Evolutionary conservation across 2,329 filamentous ascomycete genomes (phyloP), one percentile per base, ranked within the genome.

Genomic region (Aspergillus terreus): DNA sequence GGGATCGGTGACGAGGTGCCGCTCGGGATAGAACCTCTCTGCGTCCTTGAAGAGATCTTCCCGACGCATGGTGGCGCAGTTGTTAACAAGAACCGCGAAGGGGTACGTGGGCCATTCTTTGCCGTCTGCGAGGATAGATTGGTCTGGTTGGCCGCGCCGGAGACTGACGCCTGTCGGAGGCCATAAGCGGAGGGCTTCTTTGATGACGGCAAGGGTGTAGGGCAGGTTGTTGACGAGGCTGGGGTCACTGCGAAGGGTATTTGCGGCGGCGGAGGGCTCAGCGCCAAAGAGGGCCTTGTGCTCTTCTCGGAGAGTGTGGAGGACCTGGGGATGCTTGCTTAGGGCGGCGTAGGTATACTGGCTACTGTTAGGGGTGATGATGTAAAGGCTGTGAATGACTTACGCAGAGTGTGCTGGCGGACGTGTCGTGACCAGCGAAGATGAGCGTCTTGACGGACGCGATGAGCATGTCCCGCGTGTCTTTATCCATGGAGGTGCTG

Each of bases 101-200:
- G 45, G 54, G 44, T 52, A 55, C 7, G 42, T 51, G 2, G 60
- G 59, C 35, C 52, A 59, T 17, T 51, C 21, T 6, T 49, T 53
- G 44, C 54, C 56, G 14, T 59, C 38, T 10, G 44, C 48, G 2
- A 33, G 38, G 1, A 62, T 38, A 2, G 48, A 47, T 35, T 54
- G 50, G 4, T 43, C 46, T 4, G 51, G 54, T 14, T 45, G 45
- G 19, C 57, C 59, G 6, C 43, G 42, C 15, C 61, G 58, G 40
- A 60, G 52, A 4, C 54, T 58, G 11, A 48, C 42, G 4, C 47
- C 52, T 4, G 53, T 47, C 17, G 80, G 74, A 0, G 79, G 76
- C 56, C 73, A 80, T n/a, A 83, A 61, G 3, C 81, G 74, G 2
- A 83, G 70, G 0, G 75, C 72, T 63, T 84, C 82, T 52, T 80